A percentile compares a stretch with the other conserved stretches of the same genome.
Evolutionary conservation across 1,284 basidiomycete genomes (phyloP).

Genomic region (Marasmius fiardii): DNA sequence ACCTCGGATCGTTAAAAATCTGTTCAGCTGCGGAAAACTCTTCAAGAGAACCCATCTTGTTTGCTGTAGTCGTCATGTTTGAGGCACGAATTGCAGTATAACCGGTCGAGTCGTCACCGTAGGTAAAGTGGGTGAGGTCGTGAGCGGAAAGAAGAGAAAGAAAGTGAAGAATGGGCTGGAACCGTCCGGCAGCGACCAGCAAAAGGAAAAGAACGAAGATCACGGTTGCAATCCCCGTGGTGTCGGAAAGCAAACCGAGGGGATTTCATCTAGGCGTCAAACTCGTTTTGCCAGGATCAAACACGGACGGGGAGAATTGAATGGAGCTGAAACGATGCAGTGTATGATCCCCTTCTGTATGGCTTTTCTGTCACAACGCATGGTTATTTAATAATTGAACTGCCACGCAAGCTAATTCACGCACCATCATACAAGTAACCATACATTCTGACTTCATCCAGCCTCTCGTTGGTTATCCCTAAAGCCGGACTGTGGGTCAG

Average conservation of each 20-base stretch:
- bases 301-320: background rate
- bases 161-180: background rate
- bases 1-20: conserved; percentile 14
- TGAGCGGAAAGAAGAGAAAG: background rate
- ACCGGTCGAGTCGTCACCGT: background rate
- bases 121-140: background rate
- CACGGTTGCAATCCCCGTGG: background rate
- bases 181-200: conserved; percentile 2
- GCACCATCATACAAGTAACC: no score
- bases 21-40: conserved; percentile 5
- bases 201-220: conserved; percentile 2
- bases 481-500: no score
- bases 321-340: background rate
- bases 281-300: background rate
- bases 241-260: background rate
- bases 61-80: background rate
- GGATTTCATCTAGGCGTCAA: background rate
- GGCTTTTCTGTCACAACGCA: no score
- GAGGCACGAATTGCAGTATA: background rate
- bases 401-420: no score
- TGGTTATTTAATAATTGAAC: no score
- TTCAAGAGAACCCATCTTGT: background rate
- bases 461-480: no score
- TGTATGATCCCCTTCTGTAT: background rate
- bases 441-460: no score